Evolutionary conservation across 495 filamentous ascomycete genomes (phyloP), one percentile per base, ranked within the genome.

Genomic region (Lophiostoma macrostomum): DNA sequence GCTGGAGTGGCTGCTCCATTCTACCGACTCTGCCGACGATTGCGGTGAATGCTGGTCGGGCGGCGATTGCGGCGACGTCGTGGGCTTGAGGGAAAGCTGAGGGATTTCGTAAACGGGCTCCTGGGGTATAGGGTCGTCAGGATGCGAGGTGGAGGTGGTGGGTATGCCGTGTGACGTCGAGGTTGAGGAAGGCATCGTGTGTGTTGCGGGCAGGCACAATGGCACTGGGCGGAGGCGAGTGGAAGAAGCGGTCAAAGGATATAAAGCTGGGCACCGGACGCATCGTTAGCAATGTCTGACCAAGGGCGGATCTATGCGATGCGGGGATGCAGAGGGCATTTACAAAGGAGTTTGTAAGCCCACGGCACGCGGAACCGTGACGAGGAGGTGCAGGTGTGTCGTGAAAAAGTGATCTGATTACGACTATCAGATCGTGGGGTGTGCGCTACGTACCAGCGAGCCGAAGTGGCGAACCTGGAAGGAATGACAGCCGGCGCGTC

Each of bases 41-140:
- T 58, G 70, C 56, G 53, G 74, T 2, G 66, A 70, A 20, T 39
- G 5, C 18, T 60, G 41, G 27, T 58, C 20, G 59, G 64, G 39
- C 28, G 20, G 39, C 19, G 24, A 44, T n/a, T n/a, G 29, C 6
- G 34, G 20, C 29, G 56, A 36, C 1, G 13, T 31, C 0, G 48
- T 28, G 7, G 58, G 39, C 23, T 39, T 34, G 68, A 45, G 72
- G 8, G 72, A 71, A 6, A 74, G 63, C 2, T 71, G 51, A 13
- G 56, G 68, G 19, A 70, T 69, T 8, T 67, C 64, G 14, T 65
- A 71, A n/a, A n/a, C n/a, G 31, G 77, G 79, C 57, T 81, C 78
- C 63, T 74, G 70, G 42, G 79, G 80, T 48, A 82, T 73, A 3
- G 78, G 78, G 55, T 81, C 77, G 43, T 76, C 65, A 10, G 79